phyloP scores from a whole-genome alignment of 305 asterid species.

The Fraxinus sp. region DNA sequence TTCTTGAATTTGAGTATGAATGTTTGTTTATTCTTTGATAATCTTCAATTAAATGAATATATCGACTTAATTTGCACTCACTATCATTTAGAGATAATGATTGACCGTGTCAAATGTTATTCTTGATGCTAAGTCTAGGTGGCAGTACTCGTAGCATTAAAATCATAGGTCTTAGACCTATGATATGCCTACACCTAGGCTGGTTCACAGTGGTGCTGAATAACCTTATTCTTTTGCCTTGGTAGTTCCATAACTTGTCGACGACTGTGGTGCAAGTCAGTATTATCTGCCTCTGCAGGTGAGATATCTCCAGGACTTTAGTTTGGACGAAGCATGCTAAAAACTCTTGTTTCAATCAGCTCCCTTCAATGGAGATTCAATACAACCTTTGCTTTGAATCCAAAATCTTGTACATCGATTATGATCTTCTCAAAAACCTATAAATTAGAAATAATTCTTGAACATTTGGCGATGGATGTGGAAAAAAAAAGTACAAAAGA shows the following conservation, averaged over 20 bases:
- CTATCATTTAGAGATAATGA: not conserved
- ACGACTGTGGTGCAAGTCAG: conserved; percentile 19
- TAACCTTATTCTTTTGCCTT: not conserved
- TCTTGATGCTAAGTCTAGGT: not conserved
- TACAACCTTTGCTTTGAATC: conserved; percentile 79
- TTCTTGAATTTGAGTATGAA: not conserved
- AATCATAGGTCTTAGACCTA: too few species aligned
- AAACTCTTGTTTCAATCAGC: conserved; percentile 91
- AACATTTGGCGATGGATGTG: not conserved
- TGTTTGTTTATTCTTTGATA: not conserved
- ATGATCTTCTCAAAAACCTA: conserved; percentile 74
- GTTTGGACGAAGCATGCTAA: conserved; percentile 61
- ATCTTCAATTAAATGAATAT: not conserved
- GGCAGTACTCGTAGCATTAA: not conserved
- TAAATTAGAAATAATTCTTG: conserved; percentile 12
- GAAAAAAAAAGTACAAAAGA: too few species aligned
- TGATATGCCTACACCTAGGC: not conserved
- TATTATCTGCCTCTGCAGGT: conserved; percentile 30
- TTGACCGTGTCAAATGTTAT: not conserved
- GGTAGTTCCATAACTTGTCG: not conserved
- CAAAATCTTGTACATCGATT: conserved; percentile 64
- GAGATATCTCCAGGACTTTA: conserved; percentile 23
- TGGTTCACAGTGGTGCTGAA: too few species aligned
- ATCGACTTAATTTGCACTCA: not conserved
- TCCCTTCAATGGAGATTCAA: conserved; percentile 83